phyloP scores from a whole-genome alignment of 2,329 filamentous ascomycete genomes.

The Epichloe uncinata region DNA sequence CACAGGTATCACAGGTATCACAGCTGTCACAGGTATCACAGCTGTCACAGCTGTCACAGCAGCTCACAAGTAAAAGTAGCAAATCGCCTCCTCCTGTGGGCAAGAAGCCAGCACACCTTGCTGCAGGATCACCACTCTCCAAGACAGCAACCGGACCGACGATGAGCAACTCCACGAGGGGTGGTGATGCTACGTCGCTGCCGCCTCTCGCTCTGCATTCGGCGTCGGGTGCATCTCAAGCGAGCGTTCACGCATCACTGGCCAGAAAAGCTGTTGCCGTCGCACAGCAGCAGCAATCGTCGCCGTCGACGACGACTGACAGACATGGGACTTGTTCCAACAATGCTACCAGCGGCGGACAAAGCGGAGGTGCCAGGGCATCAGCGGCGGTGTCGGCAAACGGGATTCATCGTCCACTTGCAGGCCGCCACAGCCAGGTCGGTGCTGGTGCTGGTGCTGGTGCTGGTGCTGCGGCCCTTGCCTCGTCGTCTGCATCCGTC shows the following conservation, averaged over 20 bases:
- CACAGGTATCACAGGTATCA: slow-evolving; percentile 24
- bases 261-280: slow-evolving; percentile 1
- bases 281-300: slow-evolving; percentile 1
- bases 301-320: neutral
- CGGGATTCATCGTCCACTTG: slow-evolving; percentile 1
- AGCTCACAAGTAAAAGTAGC: slow-evolving; percentile 17
- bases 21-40: slow-evolving; percentile 22
- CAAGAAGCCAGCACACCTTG: slow-evolving; percentile 47
- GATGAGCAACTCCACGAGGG: slow-evolving; percentile 4
- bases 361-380: slow-evolving; percentile 9
- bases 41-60: slow-evolving; percentile 17
- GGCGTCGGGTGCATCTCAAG: slow-evolving; percentile 2
- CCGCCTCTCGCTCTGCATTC: slow-evolving; percentile 6
- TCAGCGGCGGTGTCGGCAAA: slow-evolving; percentile 5
- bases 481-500: slow-evolving; percentile 10
- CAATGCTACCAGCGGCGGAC: slow-evolving; percentile 6
- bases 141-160: slow-evolving; percentile 10
- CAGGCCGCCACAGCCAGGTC: slow-evolving; percentile 1
- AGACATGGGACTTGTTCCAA: neutral
- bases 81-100: slow-evolving; percentile 44
- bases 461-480: neutral
- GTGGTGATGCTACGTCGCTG: slow-evolving; percentile 10
- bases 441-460: neutral
- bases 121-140: slow-evolving; percentile 15
- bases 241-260: neutral